These are phyloP conservation scores for Punica granatum DNA, from an alignment of 345 rosid genomes.

Conservation along the genomic window DNA sequence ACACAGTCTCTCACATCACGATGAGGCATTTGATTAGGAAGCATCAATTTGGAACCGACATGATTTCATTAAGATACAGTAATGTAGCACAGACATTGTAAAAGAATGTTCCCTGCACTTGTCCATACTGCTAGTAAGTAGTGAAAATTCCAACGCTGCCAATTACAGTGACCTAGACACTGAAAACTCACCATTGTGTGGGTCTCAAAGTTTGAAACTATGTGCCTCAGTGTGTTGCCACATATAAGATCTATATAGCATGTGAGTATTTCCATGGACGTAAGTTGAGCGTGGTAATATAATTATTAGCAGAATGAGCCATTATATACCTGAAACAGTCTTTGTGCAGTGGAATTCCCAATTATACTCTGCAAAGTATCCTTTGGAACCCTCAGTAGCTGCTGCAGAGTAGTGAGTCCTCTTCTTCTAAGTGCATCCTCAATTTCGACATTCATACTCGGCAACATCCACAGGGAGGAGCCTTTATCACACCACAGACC, in stretches of 20 bases:
- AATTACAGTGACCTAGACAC: neutral
- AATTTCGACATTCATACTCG: slow-evolving; percentile 76
- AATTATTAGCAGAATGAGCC: neutral
- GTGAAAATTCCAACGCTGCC: neutral
- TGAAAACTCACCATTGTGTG: neutral
- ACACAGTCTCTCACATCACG: neutral
- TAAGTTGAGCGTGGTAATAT: neutral
- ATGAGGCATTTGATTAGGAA: neutral
- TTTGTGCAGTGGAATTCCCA: slow-evolving; percentile 45
- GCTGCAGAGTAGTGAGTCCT: slow-evolving; percentile 61
- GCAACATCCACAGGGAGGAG: slow-evolving; percentile 81
- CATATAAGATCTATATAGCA: neutral
- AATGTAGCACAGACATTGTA: neutral
- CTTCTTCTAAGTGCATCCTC: slow-evolving; percentile 30
- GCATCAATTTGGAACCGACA: neutral
- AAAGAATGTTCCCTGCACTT: neutral
- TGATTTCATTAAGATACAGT: neutral
- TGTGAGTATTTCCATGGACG: neutral
- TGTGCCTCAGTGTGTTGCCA: neutral
- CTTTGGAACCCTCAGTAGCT: slow-evolving; percentile 62
- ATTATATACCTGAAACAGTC: slow-evolving; percentile 55
- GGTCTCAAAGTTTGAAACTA: neutral
- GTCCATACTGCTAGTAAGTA: neutral
- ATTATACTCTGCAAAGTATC: slow-evolving; percentile 41
- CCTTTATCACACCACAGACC: slow-evolving; percentile 83